Evolutionary conservation across 768 basidiomycete species (phyloP).

Genomic region (Amanita thiersii): DNA sequence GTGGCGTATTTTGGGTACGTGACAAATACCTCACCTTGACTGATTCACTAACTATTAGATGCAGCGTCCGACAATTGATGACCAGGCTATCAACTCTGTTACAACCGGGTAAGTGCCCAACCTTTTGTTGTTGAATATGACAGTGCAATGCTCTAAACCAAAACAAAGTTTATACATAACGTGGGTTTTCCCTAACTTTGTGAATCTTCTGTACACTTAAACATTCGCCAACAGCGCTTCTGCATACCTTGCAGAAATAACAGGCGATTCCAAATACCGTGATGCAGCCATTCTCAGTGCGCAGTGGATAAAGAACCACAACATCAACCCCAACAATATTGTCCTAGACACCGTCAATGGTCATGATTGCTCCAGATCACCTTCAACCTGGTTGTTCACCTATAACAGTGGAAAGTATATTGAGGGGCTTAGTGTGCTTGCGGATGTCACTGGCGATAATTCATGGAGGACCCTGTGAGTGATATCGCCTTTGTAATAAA

Average conservation of each 20-base stretch:
- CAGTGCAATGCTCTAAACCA: too few relatives aligned
- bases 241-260: constrained; percentile 39
- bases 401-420: constrained; percentile 49
- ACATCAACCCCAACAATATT: constrained; percentile 32
- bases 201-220: neutral
- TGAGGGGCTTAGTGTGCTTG: constrained; percentile 40
- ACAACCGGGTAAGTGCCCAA: too few relatives aligned
- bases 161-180: constrained; percentile 38
- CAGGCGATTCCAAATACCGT: constrained; percentile 34
- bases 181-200: constrained; percentile 32
- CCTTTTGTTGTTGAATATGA: too few relatives aligned
- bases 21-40: neutral
- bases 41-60: too few relatives aligned
- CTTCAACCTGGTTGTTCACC: constrained; percentile 39
- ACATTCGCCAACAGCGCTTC: constrained; percentile 28
- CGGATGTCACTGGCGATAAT: constrained; percentile 30
- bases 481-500: constrained; percentile 9
- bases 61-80: constrained; percentile 33
- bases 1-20: constrained; percentile 48
- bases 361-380: constrained; percentile 37
- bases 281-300: constrained; percentile 38
- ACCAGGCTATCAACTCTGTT: too few relatives aligned
- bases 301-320: constrained; percentile 38
- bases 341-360: constrained; percentile 41
- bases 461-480: constrained; percentile 35